Evolutionary conservation across 306 rosid genomes (phyloP).

Genomic region (Vigna trinervia): DNA sequence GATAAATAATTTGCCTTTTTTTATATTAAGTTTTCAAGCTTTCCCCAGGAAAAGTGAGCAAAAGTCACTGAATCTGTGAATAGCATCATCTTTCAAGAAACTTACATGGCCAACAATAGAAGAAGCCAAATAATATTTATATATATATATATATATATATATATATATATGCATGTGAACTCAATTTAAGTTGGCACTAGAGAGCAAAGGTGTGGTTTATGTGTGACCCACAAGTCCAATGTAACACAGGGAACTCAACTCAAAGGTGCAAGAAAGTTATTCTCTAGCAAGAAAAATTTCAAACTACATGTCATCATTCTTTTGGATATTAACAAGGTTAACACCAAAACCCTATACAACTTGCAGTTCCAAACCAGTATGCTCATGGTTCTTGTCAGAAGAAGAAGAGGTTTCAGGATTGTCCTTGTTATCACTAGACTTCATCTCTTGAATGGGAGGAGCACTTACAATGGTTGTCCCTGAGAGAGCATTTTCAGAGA

Average conservation of each 20-base stretch:
- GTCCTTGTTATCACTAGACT: conserved; percentile 54
- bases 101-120: neutral
- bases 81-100: neutral
- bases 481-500: conserved; percentile 57
- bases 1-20: too few relatives aligned
- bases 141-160: too few relatives aligned
- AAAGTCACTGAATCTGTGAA: neutral
- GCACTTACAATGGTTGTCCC: conserved; percentile 77
- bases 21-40: too few relatives aligned
- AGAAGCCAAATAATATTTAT: neutral
- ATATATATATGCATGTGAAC: neutral
- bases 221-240: conserved; percentile 34
- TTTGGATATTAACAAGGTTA: conserved; percentile 10
- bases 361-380: conserved; percentile 77
- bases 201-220: neutral
- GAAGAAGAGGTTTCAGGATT: conserved; percentile 62
- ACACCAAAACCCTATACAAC: conserved; percentile 50
- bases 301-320: conserved; percentile 27
- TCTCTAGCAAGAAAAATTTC: conserved; percentile 40
- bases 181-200: neutral
- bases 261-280: conserved; percentile 3
- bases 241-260: conserved; percentile 13
- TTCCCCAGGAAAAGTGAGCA: too few relatives aligned
- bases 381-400: conserved; percentile 50
- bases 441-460: conserved; percentile 91